Evolutionary conservation across 352 stramenopile species (phyloP), one percentile per base, ranked within the genome.

Genomic region (Pythium brachiatum): DNA sequence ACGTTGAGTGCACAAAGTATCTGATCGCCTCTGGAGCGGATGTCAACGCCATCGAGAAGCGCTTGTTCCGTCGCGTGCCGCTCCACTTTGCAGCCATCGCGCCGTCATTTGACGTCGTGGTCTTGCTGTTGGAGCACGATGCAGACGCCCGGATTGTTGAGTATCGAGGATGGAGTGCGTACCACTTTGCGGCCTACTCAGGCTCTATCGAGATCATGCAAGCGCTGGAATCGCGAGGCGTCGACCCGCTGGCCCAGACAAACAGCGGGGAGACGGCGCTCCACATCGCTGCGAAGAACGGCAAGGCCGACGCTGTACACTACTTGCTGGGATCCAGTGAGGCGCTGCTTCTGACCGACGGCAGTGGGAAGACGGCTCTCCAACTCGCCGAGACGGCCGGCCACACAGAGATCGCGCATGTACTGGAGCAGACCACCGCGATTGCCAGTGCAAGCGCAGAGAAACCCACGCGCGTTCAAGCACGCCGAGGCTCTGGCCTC

Each of bases 11-110:
- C 7, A 69, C 66, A 7, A 29, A 52, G 20, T 61, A 79, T 23
- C 65, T 92, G 29, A 57, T 92, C 3, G 61, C 60, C 20, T 21
- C 63, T 38, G 73, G 76, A 8, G 74, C 73, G 5, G 72, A 90
- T 51, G 74, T 71, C 3, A 73, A 89, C 43, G 75, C 60, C 13
- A 62, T 90, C 32, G 83, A 92, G 65, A 75, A 73, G 56, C 79
- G 81, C 3, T 71, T 89, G 50, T 92, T 92, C 64, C 82, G 79
- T 48, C 81, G 83, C 27, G 80, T 69, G 12, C 76, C 83, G 51
- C 69, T 92, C 46, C 78, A 90, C 32, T 89, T 92, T 47, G 79
- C 81, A 1, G 75, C 79, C 50, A 64, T 89, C 23, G 70, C 73
- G 3, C 71, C 64, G 25, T 79, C 72, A 1, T 48, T 63, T 0